Evolutionary conservation across 2,329 filamentous ascomycete genomes (phyloP).

Genomic region (Phaeosphaeriaceae sp.): DNA sequence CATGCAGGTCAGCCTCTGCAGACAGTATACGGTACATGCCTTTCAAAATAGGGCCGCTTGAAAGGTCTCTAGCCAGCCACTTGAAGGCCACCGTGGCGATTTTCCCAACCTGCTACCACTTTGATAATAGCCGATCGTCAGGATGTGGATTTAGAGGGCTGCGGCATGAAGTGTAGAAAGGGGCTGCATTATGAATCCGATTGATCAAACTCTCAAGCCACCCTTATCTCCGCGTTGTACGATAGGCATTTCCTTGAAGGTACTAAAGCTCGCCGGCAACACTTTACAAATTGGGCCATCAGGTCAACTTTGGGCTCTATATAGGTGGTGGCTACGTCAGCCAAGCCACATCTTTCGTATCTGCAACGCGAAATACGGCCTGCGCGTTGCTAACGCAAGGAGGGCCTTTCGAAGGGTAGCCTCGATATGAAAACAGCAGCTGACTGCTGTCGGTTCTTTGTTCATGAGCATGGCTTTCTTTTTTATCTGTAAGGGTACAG

Average conservation of each 20-base stretch:
- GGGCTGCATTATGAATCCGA: neutral
- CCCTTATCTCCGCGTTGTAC: neutral
- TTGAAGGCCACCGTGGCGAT: constrained; percentile 15
- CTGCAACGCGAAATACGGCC: constrained; percentile 5
- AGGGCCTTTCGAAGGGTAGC: neutral
- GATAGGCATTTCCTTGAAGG: neutral
- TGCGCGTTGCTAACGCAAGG: neutral
- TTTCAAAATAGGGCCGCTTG: constrained; percentile 4
- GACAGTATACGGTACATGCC: neutral
- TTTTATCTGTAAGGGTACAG: neutral
- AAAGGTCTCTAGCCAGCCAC: neutral
- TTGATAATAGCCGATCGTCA: constrained; percentile 9
- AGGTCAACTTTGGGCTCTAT: constrained; percentile 10
- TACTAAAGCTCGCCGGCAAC: constrained; percentile 1
- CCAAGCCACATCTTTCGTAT: neutral
- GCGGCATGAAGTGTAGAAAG: constrained; percentile 1
- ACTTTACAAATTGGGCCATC: neutral
- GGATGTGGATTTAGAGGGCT: constrained; percentile 9
- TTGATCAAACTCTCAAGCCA: neutral
- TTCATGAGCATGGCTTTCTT: too few species aligned
- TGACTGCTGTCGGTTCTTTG: too few species aligned
- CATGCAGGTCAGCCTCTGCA: constrained; percentile 2
- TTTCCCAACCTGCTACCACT: constrained; percentile 2
- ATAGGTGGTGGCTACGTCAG: constrained; percentile 2
- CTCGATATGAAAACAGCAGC: neutral